These are phyloP conservation scores for Boletus edulis DNA, from an alignment of 768 basidiomycete species.

Conservation along the genomic window DNA sequence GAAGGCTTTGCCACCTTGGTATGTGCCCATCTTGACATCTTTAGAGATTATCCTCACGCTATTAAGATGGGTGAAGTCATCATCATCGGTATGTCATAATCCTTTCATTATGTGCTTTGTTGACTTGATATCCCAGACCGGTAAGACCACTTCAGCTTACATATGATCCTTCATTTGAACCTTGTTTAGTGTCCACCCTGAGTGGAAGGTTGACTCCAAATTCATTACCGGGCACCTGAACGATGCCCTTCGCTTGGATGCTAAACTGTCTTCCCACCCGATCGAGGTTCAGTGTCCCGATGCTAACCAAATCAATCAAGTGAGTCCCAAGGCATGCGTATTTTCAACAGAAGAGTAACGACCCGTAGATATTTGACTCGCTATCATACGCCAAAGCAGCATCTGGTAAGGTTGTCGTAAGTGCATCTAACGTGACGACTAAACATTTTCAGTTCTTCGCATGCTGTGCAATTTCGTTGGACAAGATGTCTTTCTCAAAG, in stretches of 20 bases:
- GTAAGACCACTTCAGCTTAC: conserved; percentile 32
- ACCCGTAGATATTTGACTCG: conserved; percentile 78
- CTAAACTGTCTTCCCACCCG: conserved; percentile 86
- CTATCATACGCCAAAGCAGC: conserved; percentile 86
- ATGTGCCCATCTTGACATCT: conserved; percentile 21
- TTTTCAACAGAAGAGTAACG: background rate
- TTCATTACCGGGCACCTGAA: conserved; percentile 81
- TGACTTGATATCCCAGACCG: conserved; percentile 44
- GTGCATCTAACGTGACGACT: background rate
- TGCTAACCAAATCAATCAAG: conserved; percentile 80
- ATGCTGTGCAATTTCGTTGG: conserved; percentile 91
- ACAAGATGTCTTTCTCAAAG: conserved; percentile 82
- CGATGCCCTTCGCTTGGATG: conserved; percentile 77
- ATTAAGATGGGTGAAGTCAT: conserved; percentile 84
- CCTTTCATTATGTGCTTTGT: background rate
- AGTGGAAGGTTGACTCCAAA: conserved; percentile 79
- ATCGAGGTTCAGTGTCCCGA: conserved; percentile 91
- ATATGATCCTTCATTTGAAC: background rate
- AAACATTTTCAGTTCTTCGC: conserved; percentile 62
- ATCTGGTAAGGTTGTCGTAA: conserved; percentile 46
- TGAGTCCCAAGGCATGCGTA: conserved; percentile 17
- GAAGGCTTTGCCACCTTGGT: conserved; percentile 91
- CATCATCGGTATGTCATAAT: conserved; percentile 54
- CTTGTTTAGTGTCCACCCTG: conserved; percentile 63
- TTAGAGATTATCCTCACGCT: conserved; percentile 1